Percentiles rank a stretch among this genome's conserved stretches.
These are phyloP conservation scores for Fusarium sublunatum DNA, from an alignment of 2,329 filamentous ascomycete species.

Conservation along the genomic window DNA sequence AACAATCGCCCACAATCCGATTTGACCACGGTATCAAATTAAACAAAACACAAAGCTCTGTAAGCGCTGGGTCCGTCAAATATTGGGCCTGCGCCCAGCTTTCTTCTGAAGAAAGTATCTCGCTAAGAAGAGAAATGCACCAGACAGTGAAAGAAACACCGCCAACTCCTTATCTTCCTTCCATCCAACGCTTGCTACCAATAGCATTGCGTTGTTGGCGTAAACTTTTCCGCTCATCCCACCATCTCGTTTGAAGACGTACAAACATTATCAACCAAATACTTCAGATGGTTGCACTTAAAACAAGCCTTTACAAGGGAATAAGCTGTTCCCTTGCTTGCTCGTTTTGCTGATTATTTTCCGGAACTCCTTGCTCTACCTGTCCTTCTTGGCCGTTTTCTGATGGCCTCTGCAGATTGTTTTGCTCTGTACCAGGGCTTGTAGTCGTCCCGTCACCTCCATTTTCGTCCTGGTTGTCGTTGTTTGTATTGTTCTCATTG, in stretches of 20 bases:
- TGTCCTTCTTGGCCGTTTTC: constrained; percentile 12
- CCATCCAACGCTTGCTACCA: constrained; percentile 27
- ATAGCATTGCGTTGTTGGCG: constrained; percentile 17
- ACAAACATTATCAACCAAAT: constrained; percentile 19
- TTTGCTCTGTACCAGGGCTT: constrained; percentile 12
- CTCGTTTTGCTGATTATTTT: constrained; percentile 28
- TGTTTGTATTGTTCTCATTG: constrained; percentile 37
- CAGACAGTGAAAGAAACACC: constrained; percentile 30
- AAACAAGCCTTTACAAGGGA: constrained; percentile 25
- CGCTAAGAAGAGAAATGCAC: constrained; percentile 25
- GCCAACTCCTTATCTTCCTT: constrained; percentile 38
- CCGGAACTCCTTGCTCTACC: constrained; percentile 19
- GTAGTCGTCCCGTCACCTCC: constrained; percentile 13
- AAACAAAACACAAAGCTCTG: constrained; percentile 18
- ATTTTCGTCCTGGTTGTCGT: constrained; percentile 22
- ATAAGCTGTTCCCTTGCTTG: constrained; percentile 39
- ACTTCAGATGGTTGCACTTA: background rate
- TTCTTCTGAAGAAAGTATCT: constrained; percentile 35
- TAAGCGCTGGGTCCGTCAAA: constrained; percentile 17
- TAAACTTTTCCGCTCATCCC: constrained; percentile 39
- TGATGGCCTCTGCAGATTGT: constrained; percentile 34
- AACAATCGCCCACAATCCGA: background rate
- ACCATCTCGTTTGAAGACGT: constrained; percentile 28
- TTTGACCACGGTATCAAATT: background rate
- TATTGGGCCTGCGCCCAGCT: constrained; percentile 40